phyloP scores from a whole-genome alignment of 768 basidiomycete species.

The Steccherinum ochraceum region DNA sequence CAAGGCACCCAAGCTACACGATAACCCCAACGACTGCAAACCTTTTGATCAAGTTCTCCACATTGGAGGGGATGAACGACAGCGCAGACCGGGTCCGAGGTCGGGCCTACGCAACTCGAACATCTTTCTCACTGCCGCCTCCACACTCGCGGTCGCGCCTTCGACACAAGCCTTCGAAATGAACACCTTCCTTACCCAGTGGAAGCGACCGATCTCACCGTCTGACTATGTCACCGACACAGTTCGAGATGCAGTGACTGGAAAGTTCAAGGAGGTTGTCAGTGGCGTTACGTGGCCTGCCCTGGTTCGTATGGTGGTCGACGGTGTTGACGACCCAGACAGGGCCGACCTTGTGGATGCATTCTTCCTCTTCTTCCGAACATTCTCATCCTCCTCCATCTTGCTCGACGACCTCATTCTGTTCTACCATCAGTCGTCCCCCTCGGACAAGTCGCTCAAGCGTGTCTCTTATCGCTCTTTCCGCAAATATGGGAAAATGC shows the following conservation, averaged over 20 bases:
- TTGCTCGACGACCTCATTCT: slow-evolving; percentile 37
- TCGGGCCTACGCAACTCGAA: background rate
- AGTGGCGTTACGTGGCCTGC: background rate
- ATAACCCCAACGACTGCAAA: background rate
- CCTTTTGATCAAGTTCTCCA: background rate
- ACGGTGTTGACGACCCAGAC: background rate
- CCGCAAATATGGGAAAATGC: slow-evolving; percentile 37
- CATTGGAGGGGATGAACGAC: background rate
- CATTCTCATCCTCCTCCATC: slow-evolving; percentile 48
- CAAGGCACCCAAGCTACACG: background rate
- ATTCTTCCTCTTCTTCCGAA: slow-evolving; percentile 70
- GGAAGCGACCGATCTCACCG: background rate
- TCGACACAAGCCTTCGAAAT: background rate
- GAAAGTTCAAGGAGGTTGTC: background rate
- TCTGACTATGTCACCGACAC: background rate
- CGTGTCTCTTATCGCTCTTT: slow-evolving; percentile 13
- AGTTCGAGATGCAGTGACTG: background rate
- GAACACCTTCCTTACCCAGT: background rate
- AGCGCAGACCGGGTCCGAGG: too few species aligned
- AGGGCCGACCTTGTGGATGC: slow-evolving; percentile 34
- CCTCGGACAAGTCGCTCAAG: slow-evolving; percentile 13
- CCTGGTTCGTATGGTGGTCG: background rate
- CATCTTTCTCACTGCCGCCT: background rate
- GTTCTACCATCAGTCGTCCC: slow-evolving; percentile 41
- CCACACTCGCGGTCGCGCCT: background rate